Base-by-base conservation (phyloP, 768 basidiomycete species). In the Saitozyma podzolica region DNA sequence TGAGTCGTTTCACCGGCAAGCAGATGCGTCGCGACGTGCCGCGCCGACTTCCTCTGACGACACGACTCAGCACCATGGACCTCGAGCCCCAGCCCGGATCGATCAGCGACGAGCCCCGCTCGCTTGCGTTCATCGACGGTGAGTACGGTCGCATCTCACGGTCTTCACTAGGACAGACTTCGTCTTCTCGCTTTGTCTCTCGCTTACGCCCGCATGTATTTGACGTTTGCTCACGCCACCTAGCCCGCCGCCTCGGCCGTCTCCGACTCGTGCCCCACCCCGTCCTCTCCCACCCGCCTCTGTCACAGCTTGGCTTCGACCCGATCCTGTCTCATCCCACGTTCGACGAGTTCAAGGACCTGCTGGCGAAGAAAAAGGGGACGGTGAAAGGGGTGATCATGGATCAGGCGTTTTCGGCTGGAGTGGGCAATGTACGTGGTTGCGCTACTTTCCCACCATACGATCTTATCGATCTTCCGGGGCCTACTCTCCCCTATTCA, bases 341-440 rank as follows among this genome's bases (percentile, higher is more conserved):
- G 39, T 67, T 87, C 0, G 81, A 81, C 8, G 81, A 84, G 41
- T 89, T 89, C 75, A 75, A 79, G 51, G 58, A 72, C 0, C 65
- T 81, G 16, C 81, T 89, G 39, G 74, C 76, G 20, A 87, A 84
- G 67, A 83, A 87, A 58, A 79, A 83, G 5, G 87, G 87, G 59
- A 86, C 89, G 4, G 83, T 89, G 59, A 91, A 90, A 70, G 86
- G 87, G 0, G 81, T 91, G n/a, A 81, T 91, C 13, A 82, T 90
- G 48, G 86, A 91, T 75, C 89, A 91, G 74, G 85, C 87, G 0
- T 90, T 91, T 80, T 88, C 85, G 64, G 89, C 89, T 10, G 90
- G 90, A 0, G 85, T 91, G 9, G 88, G 90, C 4, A 91, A 91
- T 74, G 74, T 75, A 19, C 56, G 74, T 29, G 29, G 29, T 29